phyloP scores from a whole-genome alignment of 768 basidiomycete species.

The Cubamyces lactineus region DNA sequence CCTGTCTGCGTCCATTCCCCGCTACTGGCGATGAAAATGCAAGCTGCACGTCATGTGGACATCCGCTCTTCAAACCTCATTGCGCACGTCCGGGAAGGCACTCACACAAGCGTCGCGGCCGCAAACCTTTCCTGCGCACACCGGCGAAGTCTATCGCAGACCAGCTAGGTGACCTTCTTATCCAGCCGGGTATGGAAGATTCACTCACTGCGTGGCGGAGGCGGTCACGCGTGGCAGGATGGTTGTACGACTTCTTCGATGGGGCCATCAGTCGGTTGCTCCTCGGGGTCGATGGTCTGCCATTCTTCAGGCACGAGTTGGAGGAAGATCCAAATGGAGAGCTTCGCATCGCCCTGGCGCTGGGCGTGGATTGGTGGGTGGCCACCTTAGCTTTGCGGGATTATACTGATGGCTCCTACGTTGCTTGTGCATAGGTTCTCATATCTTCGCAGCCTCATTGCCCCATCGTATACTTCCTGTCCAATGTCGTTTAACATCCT shows the following conservation, averaged over 20 bases:
- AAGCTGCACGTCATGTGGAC: neutral
- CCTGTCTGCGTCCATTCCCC: neutral
- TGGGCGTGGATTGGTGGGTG: conserved; percentile 39
- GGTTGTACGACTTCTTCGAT: conserved; percentile 34
- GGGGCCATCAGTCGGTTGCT: conserved; percentile 32
- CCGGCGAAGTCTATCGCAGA: conserved; percentile 20
- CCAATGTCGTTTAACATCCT: conserved; percentile 39
- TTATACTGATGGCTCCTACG: too few species aligned
- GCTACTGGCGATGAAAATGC: neutral
- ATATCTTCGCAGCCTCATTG: conserved; percentile 39
- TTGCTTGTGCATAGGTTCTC: too few species aligned
- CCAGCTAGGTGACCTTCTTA: conserved; percentile 23
- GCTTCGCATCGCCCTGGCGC: conserved; percentile 34
- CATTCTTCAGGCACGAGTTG: conserved; percentile 34
- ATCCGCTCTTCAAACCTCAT: neutral
- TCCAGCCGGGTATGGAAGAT: conserved; percentile 32
- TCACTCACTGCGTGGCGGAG: conserved; percentile 26
- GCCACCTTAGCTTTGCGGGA: too few species aligned
- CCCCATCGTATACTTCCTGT: conserved; percentile 40
- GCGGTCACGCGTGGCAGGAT: conserved; percentile 8
- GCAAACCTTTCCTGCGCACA: conserved; percentile 5
- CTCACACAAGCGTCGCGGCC: too few species aligned
- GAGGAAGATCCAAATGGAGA: conserved; percentile 27
- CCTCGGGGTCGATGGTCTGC: conserved; percentile 29
- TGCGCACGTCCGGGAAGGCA: too few species aligned